Conservation (phyloP, 768 basidiomycete genomes). For the Tricholoma furcatifolium region DNA sequence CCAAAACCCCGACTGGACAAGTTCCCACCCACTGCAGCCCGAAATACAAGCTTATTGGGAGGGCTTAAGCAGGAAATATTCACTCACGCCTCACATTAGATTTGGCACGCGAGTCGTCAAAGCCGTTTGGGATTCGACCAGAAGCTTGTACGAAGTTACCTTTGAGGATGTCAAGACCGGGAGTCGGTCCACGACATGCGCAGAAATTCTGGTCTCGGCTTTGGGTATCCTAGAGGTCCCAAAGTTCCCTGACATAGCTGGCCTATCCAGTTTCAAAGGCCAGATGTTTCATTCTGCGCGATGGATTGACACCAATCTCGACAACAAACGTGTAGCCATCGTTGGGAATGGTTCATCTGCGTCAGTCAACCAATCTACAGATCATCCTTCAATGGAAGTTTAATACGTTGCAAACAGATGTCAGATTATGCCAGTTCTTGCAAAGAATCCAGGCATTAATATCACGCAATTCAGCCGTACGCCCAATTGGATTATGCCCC, state of each 20-base stretch:
- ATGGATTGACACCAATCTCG: slow-evolving; percentile 45
- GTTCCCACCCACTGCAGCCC: slow-evolving; percentile 37
- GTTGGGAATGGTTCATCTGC: slow-evolving; percentile 60
- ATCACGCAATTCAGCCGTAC: slow-evolving; percentile 52
- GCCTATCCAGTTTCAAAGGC: slow-evolving; percentile 44
- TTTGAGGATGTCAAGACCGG: slow-evolving; percentile 33
- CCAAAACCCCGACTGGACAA: slow-evolving; percentile 39
- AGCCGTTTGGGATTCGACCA: slow-evolving; percentile 42
- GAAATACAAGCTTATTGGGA: slow-evolving; percentile 42
- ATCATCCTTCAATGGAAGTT: slow-evolving; percentile 1
- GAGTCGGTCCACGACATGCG: slow-evolving; percentile 25
- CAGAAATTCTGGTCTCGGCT: slow-evolving; percentile 52
- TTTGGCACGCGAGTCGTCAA: slow-evolving; percentile 44
- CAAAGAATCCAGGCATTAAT: slow-evolving; percentile 35
- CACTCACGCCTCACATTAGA: slow-evolving; percentile 35
- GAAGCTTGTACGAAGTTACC: slow-evolving; percentile 35
- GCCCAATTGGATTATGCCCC: slow-evolving; percentile 46
- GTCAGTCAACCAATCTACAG: slow-evolving; percentile 29
- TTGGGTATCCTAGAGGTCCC: slow-evolving; percentile 48
- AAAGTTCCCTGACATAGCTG: slow-evolving; percentile 31
- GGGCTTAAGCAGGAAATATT: slow-evolving; percentile 36
- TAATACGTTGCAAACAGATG: slow-evolving; percentile 30
- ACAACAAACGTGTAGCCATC: slow-evolving; percentile 50
- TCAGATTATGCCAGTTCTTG: slow-evolving; percentile 48
- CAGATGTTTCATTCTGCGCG: slow-evolving; percentile 50